Base-by-base conservation (phyloP, 73 alveolate species). In the Blepharisma japonicum region DNA sequence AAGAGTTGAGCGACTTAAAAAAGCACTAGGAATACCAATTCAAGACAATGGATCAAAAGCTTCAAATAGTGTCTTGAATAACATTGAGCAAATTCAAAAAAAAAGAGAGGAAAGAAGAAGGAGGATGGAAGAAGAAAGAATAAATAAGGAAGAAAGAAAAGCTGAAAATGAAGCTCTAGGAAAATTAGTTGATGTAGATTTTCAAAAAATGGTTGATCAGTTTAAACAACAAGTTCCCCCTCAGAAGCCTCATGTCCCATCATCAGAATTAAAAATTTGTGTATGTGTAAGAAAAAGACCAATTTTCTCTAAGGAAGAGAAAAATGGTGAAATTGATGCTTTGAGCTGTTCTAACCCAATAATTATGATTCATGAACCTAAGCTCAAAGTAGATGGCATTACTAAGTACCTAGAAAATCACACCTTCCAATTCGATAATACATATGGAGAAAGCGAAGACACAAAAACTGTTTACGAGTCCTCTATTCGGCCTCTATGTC, bases 211-310 rank as follows among this genome's bases (percentile, higher is more conserved):
- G 91, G 90, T 94, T 55, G 91, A 92, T 53, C 86, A 89, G 74
- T 68, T 47, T 56, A 67, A 91, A 55, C 77, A 81, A 0, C 79
- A 82, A 32, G 91, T 77, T n/a, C 78, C 86, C 49, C 71, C 83
- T 18, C 71, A 68, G 39, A 67, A 79, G 53, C 90, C 82, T 46
- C 86, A 77, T 61, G 85, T 85, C 48, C 91, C 96, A 6, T 77
- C 91, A 46, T 55, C 83, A 39, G 78, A 92, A 25, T 78, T 91
- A 51, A 94, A 92, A 82, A 98, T 98, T 81, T 83, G 96, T 45
- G 99, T 98, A 71, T 98, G 95, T 61, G 98, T 98, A 49, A 91
- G 99, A 55, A 98, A 97, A 94, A 87, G 99, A 68, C 99, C 99
- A 45, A 84, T 96, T 87, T 94, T 93, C 83, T 82, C 89, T 84